A percentile compares a stretch with the other conserved stretches of the same genome.
These are phyloP conservation scores for Aureobasidium pullulans DNA, from an alignment of 2,329 filamentous ascomycete species.

Conservation along the genomic window DNA sequence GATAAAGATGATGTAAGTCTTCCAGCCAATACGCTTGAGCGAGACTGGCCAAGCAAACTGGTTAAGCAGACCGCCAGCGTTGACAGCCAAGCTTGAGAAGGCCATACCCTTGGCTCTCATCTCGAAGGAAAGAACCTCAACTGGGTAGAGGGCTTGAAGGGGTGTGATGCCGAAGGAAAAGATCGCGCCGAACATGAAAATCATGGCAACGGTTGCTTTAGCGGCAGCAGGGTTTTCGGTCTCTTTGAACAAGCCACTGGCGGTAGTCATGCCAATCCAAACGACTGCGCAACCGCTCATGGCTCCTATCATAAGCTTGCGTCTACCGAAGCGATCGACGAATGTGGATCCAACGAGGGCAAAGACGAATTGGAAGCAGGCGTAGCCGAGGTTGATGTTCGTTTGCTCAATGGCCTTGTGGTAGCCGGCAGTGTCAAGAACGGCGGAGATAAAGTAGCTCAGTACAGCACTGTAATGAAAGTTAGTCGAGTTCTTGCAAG, in stretches of 20 bases:
- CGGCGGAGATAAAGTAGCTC: constrained; percentile 34
- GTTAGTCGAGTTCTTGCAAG: too few relatives aligned
- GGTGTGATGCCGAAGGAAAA: constrained; percentile 30
- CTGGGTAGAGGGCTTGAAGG: constrained; percentile 32
- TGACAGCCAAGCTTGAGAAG: constrained; percentile 37
- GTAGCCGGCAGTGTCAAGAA: constrained; percentile 30
- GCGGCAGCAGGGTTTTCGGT: constrained; percentile 22
- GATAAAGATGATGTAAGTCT: constrained; percentile 24
- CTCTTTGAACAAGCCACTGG: constrained; percentile 20
- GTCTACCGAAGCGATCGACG: constrained; percentile 37
- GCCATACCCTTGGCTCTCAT: constrained; percentile 40
- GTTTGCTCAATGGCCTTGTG: constrained; percentile 28
- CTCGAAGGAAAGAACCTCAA: constrained; percentile 41
- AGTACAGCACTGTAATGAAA: constrained; percentile 33
- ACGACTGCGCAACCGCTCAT: constrained; percentile 20
- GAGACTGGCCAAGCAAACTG: constrained; percentile 24
- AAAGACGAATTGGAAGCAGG: constrained; percentile 52
- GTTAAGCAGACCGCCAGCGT: constrained; percentile 37
- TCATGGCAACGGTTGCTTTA: constrained; percentile 27
- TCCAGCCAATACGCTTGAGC: constrained; percentile 20
- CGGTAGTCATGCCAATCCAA: constrained; percentile 35
- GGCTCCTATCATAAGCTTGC: constrained; percentile 30
- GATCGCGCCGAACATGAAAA: constrained; percentile 26
- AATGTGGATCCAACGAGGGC: constrained; percentile 23
- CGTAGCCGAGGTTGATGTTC: constrained; percentile 43